Evolutionary conservation across 345 rosid species (phyloP).

Genomic region (Syzygium aromaticum): DNA sequence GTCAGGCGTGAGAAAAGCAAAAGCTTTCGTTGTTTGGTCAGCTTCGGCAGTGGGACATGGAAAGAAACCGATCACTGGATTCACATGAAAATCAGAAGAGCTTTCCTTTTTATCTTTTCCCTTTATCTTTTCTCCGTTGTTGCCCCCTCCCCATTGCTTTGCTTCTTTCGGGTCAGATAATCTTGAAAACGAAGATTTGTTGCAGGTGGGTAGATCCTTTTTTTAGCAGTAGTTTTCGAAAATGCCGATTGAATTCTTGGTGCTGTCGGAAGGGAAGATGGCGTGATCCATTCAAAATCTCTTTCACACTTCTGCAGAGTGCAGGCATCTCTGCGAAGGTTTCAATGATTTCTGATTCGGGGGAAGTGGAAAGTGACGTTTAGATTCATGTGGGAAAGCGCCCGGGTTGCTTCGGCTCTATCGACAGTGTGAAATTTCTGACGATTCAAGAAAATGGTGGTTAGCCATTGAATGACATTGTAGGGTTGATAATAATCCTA

Average conservation of each 20-base stretch:
- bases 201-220: background rate
- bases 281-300: background rate
- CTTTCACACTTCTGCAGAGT: background rate
- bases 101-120: background rate
- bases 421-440: background rate
- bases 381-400: background rate
- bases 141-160: background rate
- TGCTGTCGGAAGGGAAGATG: background rate
- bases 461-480: too few species aligned
- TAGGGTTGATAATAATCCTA: background rate
- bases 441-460: too few species aligned
- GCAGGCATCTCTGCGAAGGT: background rate
- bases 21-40: background rate
- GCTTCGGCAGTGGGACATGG: background rate
- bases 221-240: background rate
- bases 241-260: background rate
- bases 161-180: background rate
- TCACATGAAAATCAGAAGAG: background rate
- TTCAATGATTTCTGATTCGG: background rate
- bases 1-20: background rate
- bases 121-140: background rate
- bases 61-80: background rate
- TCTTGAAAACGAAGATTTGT: background rate
- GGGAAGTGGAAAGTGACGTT: background rate
- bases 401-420: background rate